Evolutionary conservation across 331 rosid species (phyloP).

Genomic region (Acacia pycnantha): DNA sequence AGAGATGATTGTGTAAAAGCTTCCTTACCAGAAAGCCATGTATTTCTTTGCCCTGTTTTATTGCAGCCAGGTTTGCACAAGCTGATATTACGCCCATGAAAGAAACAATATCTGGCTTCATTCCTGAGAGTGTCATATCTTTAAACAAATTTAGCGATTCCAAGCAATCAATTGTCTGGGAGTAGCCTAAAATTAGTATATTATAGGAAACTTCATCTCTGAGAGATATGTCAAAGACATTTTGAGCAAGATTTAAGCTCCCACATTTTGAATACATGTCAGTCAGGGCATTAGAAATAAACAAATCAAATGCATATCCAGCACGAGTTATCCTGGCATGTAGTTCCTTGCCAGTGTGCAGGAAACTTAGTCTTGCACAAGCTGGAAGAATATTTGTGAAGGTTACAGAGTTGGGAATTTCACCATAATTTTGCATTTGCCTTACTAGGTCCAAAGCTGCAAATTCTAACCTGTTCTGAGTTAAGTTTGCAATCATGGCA

Average conservation of each 20-base stretch:
- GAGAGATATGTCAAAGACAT: conserved; percentile 57
- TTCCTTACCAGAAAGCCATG: conserved; percentile 63
- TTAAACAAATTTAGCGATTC: conserved; percentile 64
- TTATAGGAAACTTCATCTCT: conserved; percentile 74
- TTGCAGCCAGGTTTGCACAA: conserved; percentile 68
- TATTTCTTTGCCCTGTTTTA: conserved; percentile 78
- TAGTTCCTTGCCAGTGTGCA: conserved; percentile 68
- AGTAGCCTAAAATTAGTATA: conserved; percentile 69
- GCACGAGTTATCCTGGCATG: conserved; percentile 59
- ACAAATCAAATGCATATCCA: conserved; percentile 56
- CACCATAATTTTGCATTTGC: conserved; percentile 68
- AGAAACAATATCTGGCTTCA: conserved; percentile 64
- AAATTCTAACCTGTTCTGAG: conserved; percentile 63
- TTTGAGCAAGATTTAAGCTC: conserved; percentile 52
- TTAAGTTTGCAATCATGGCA: conserved; percentile 81
- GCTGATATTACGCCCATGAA: conserved; percentile 79
- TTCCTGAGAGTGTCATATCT: conserved; percentile 61
- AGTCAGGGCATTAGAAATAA: conserved; percentile 73
- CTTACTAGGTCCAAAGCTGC: conserved; percentile 59
- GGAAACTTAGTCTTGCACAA: conserved; percentile 67
- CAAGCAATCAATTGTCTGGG: conserved; percentile 56
- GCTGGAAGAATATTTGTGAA: conserved; percentile 88
- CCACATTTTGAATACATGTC: conserved; percentile 87
- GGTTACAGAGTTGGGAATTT: conserved; percentile 65
- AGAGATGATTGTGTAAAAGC: conserved; percentile 54